A percentile compares a stretch with the other conserved stretches of the same genome.
Conservation (phyloP, 140 eudicot genomes). For the Oenanthe javanica region DNA sequence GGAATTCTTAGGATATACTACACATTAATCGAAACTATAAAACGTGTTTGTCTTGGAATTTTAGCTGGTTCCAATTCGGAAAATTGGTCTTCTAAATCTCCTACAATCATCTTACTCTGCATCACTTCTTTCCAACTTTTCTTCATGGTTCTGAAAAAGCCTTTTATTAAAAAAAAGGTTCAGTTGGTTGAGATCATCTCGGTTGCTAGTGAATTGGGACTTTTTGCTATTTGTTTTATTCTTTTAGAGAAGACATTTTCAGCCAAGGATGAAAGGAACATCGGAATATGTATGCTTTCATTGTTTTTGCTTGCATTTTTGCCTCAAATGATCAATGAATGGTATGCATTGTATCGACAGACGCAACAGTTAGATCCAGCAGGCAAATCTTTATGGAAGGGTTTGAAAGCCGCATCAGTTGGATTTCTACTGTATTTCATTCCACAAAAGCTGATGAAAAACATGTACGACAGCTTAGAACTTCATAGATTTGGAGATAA, state of each 20-base stretch:
- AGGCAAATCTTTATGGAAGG: slow-evolving; percentile 35
- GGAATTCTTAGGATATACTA: slow-evolving; percentile 86
- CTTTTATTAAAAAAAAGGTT: slow-evolving; percentile 79
- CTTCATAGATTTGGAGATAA: slow-evolving; percentile 15
- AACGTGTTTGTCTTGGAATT: slow-evolving; percentile 63
- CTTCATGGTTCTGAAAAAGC: slow-evolving; percentile 89
- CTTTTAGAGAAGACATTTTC: slow-evolving; percentile 46
- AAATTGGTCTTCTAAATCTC: slow-evolving; percentile 44
- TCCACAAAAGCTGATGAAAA: slow-evolving; percentile 42
- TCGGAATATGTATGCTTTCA: slow-evolving; percentile 57
- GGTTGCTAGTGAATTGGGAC: slow-evolving; percentile 52
- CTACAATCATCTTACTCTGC: slow-evolving; percentile 46
- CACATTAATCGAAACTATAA: slow-evolving; percentile 62
- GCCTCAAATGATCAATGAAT: slow-evolving; percentile 57
- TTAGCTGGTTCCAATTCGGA: slow-evolving; percentile 56
- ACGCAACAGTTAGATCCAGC: slow-evolving; percentile 52
- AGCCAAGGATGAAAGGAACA: slow-evolving; percentile 27
- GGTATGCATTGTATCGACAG: slow-evolving; percentile 72
- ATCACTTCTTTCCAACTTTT: slow-evolving; percentile 79
- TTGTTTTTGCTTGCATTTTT: slow-evolving; percentile 46
- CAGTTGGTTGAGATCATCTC: slow-evolving; percentile 83
- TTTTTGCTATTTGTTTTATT: slow-evolving; percentile 51
- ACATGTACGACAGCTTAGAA: slow-evolving; percentile 24
- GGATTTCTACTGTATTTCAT: slow-evolving; percentile 55
- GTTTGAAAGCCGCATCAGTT: slow-evolving; percentile 52